phyloP scores from a whole-genome alignment of 192 early-diverging fungal genomes.

The Coemansia sp. region DNA sequence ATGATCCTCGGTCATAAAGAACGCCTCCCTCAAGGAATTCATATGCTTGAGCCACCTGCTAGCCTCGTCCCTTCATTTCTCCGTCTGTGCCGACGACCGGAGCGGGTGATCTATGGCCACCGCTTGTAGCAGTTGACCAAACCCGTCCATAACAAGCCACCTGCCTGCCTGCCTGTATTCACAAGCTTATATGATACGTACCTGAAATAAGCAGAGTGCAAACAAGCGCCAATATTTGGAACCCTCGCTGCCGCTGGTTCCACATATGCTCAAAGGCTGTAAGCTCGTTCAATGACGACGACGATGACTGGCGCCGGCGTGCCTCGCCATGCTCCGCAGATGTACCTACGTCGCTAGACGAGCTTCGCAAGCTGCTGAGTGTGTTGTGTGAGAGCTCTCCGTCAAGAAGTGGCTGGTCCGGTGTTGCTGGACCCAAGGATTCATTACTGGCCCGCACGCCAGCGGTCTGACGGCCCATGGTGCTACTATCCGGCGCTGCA shows the following conservation, averaged over 20 bases:
- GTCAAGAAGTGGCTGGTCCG: conserved; percentile 49
- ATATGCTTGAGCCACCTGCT: no score
- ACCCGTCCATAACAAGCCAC: not conserved
- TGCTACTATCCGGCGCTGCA: not conserved
- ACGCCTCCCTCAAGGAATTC: no score
- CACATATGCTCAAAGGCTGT: conserved; percentile 39
- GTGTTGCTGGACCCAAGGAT: conserved; percentile 18
- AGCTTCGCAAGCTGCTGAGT: conserved; percentile 1
- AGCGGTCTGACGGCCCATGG: conserved; percentile 5
- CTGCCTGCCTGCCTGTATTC: not conserved
- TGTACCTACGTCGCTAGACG: conserved; percentile 16
- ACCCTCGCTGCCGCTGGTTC: conserved; percentile 43
- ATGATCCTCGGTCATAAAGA: no score
- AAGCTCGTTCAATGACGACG: conserved; percentile 24
- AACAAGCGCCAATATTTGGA: conserved; percentile 57
- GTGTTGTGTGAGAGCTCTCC: conserved; percentile 4
- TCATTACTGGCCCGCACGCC: conserved; percentile 1
- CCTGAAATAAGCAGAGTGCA: conserved; percentile 63
- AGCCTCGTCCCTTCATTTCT: no score
- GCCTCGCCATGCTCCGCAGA: conserved; percentile 14
- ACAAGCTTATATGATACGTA: conserved; percentile 18
- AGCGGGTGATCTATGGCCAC: no score
- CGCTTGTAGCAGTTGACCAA: no score
- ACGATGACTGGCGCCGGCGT: conserved; percentile 30
- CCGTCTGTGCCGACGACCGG: no score